A percentile compares a stretch with the other conserved stretches of the same genome.
Evolutionary conservation across 176 grass and related monocot species (phyloP).

Genomic region (Rhipidocladum racemiflorum): DNA sequence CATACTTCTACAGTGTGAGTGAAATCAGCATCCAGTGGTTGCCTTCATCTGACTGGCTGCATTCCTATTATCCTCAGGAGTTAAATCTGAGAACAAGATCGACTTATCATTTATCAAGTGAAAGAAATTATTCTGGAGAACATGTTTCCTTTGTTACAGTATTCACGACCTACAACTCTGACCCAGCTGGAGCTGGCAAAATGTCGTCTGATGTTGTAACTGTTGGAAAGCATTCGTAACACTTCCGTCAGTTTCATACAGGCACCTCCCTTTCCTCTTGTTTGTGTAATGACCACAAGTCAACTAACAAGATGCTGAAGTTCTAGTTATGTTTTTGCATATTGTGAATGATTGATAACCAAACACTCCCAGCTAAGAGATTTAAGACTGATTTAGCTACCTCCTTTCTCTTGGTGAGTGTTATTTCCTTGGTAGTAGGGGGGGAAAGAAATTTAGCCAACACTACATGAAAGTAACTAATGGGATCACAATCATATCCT

Average conservation of each 20-base stretch:
- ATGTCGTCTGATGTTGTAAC: slow-evolving; percentile 46
- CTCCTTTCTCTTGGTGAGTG: background rate
- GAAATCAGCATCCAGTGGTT: background rate
- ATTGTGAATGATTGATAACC: background rate
- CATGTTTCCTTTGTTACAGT: slow-evolving; percentile 75
- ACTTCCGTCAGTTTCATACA: slow-evolving; percentile 72
- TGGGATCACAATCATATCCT: background rate
- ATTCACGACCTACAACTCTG: slow-evolving; percentile 65
- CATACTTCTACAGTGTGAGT: background rate
- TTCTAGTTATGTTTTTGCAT: background rate
- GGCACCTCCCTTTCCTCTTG: slow-evolving; percentile 36
- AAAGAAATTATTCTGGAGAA: slow-evolving; percentile 38
- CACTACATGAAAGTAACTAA: background rate
- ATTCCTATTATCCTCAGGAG: slow-evolving; percentile 52
- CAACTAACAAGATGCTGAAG: background rate
- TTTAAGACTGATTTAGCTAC: background rate
- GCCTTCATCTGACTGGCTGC: slow-evolving; percentile 18
- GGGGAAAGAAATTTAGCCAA: background rate
- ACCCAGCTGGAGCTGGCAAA: slow-evolving; percentile 36
- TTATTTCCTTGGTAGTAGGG: background rate
- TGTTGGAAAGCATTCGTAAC: slow-evolving; percentile 66
- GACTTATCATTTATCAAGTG: slow-evolving; percentile 29
- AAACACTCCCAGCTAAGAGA: background rate
- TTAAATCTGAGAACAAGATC: slow-evolving; percentile 60
- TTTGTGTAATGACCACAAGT: background rate